These are phyloP conservation scores for Graphilbum ipis-grandicollis DNA, from an alignment of 2,329 filamentous ascomycete species.

Conservation along the genomic window DNA sequence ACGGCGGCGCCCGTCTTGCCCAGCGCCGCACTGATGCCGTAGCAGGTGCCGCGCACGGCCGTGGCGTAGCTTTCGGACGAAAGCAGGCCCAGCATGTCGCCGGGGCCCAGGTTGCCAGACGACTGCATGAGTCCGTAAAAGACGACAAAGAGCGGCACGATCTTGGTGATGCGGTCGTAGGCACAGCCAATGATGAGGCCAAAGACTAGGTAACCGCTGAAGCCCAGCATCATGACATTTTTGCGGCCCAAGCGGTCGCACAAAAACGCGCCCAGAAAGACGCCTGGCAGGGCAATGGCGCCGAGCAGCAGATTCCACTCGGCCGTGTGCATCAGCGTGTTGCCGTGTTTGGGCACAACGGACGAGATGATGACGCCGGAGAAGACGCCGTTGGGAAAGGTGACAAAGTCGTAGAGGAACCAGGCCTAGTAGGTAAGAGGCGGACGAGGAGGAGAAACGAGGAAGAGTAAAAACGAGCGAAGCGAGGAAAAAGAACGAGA, in stretches of 20 bases:
- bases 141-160: conserved; percentile 32
- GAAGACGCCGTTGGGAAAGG: conserved; percentile 32
- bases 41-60: conserved; percentile 29
- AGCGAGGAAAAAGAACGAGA: too few species aligned
- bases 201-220: conserved; percentile 23
- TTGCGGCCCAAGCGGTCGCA: conserved; percentile 30
- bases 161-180: conserved; percentile 21
- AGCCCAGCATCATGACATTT: conserved; percentile 32
- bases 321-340: conserved; percentile 23
- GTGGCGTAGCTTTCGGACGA: conserved; percentile 32
- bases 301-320: conserved; percentile 30
- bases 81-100: conserved; percentile 28
- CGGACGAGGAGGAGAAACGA: too few species aligned
- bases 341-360: conserved; percentile 20
- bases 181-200: conserved; percentile 33
- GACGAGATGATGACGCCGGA: conserved; percentile 31
- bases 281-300: conserved; percentile 30
- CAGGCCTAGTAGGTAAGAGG: conserved; percentile 32
- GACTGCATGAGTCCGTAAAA: conserved; percentile 32
- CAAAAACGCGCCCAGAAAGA: conserved; percentile 27
- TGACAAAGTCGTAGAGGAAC: conserved; percentile 31
- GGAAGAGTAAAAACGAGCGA: too few species aligned
- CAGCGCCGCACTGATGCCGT: conserved; percentile 29
- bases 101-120: conserved; percentile 31
- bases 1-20: conserved; percentile 33